Percentiles rank a stretch among this genome's conserved stretches.
Evolutionary conservation across 129 eudicot genomes (phyloP).

Genomic region (Calendula officinalis): DNA sequence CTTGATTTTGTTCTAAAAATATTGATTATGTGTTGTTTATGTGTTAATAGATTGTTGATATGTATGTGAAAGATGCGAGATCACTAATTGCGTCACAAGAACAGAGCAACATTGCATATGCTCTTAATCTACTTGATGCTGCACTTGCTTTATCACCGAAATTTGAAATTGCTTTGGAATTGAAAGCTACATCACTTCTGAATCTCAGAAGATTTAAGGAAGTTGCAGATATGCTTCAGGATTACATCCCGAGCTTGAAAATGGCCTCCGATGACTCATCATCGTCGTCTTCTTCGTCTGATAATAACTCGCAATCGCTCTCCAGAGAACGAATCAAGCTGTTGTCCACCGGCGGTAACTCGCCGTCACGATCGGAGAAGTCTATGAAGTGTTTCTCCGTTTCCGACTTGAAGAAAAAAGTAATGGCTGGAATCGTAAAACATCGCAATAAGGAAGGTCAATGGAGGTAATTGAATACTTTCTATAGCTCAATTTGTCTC

Average conservation of each 20-base stretch:
- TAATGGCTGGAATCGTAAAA: constrained; percentile 58
- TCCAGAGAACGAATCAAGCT: constrained; percentile 63
- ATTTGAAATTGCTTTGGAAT: constrained; percentile 57
- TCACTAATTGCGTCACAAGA: constrained; percentile 59
- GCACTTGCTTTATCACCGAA: constrained; percentile 67
- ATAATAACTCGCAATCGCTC: constrained; percentile 45
- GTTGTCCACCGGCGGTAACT: constrained; percentile 36
- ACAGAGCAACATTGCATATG: constrained; percentile 53
- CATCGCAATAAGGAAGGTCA: constrained; percentile 65
- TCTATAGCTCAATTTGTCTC: constrained; percentile 1
- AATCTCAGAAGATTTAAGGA: constrained; percentile 62
- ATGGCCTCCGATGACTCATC: constrained; percentile 51
- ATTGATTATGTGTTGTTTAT: background rate
- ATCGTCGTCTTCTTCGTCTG: constrained; percentile 42
- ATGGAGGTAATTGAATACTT: constrained; percentile 57
- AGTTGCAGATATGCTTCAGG: constrained; percentile 88
- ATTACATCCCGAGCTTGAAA: constrained; percentile 74
- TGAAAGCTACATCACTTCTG: constrained; percentile 68
- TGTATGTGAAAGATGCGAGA: constrained; percentile 70
- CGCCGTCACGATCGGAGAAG: constrained; percentile 39
- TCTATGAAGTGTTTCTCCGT: constrained; percentile 73
- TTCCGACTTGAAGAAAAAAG: constrained; percentile 80
- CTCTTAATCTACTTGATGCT: constrained; percentile 61
- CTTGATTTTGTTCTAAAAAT: too few relatives aligned
- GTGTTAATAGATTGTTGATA: constrained; percentile 56